Percentiles rank a stretch among this genome's conserved stretches.
Conservation (phyloP, 495 filamentous ascomycete genomes). For the Friedmanniomyces endolithicus region DNA sequence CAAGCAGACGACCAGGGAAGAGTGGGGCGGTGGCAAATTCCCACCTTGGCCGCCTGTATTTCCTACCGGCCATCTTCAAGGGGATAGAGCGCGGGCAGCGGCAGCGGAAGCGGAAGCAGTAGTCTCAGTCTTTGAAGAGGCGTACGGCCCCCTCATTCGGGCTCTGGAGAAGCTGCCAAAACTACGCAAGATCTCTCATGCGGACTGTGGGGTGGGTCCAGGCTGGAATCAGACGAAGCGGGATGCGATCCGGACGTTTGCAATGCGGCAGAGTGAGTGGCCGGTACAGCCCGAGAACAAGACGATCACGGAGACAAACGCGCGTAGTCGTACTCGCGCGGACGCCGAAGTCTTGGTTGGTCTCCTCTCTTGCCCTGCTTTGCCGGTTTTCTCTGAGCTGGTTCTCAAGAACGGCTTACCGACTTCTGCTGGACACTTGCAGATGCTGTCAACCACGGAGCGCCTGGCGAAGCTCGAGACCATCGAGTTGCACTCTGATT, state of each 20-base stretch:
- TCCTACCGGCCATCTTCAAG: not conserved
- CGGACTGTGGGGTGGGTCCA: not conserved
- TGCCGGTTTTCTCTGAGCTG: not conserved
- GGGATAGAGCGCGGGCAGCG: not conserved
- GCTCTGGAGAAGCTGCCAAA: not conserved
- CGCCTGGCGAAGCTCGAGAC: not conserved
- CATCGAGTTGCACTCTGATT: not conserved
- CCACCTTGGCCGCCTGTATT: not conserved
- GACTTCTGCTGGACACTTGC: not conserved
- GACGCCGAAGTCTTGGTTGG: not conserved
- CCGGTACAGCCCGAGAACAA: not conserved
- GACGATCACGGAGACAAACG: not conserved
- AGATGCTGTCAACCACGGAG: not conserved
- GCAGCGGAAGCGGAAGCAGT: not conserved
- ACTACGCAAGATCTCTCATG: not conserved
- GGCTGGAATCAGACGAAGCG: not conserved
- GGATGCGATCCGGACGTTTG: not conserved
- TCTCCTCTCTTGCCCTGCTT: not conserved
- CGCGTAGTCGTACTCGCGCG: not conserved
- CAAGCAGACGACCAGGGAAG: not conserved
- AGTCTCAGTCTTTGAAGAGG: not conserved
- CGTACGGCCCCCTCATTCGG: not conserved
- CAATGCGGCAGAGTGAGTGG: not conserved
- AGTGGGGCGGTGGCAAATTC: not conserved
- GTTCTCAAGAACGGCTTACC: not conserved